Evolutionary conservation across 805 yeast genomes (phyloP), one percentile per base, ranked within the genome.

Genomic region (Zygosaccharomyces bisporus): DNA sequence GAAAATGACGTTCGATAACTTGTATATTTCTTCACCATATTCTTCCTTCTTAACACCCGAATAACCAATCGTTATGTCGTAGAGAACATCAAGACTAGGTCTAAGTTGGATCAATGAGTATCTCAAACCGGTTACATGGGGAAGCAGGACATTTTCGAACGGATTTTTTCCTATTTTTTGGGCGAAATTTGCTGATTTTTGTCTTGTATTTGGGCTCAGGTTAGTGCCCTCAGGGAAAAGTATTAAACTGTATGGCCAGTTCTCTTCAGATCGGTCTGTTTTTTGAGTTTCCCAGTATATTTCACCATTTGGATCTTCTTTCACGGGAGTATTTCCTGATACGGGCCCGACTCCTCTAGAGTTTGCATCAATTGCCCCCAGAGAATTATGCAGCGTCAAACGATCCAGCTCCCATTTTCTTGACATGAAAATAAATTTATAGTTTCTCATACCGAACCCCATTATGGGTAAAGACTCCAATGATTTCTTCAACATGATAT

Each of bases 201-300:
- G 66, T 38, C 78, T 72, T 1, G 96, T 87, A 47, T 77, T 74
- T 4, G 71, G 72, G 30, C 93, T 81, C 43, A 85, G 67, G 46
- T 88, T 93, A 0, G 99, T 93, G 4, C 99, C 99, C 64, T 93
- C 99, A 1, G 99, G 99, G 66, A 84, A 93, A 20, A 93, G 63
- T 17, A 90, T 66, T 36, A 93, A 63, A 73, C 83, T 80, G 50
- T 82, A 81, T 3, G 85, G 82, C 77, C 79, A 75, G 5, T 58
- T 48, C 6, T 45, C 29, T 18, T 50, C 34, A 20, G 33, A 13
- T 17, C 34, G 43, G 25, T 31, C 39, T 12, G 43, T 34, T 18
- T 41, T 54, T 39, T 12, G 44, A n/a, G 32, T 52, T 25, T 52
- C 49, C 66, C 66, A 63, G 9, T 47, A 37, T 12, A 43, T 45